A percentile compares a stretch with the other conserved stretches of the same genome.
Evolutionary conservation across 805 yeast species (phyloP).

Genomic region (Candida corydali): DNA sequence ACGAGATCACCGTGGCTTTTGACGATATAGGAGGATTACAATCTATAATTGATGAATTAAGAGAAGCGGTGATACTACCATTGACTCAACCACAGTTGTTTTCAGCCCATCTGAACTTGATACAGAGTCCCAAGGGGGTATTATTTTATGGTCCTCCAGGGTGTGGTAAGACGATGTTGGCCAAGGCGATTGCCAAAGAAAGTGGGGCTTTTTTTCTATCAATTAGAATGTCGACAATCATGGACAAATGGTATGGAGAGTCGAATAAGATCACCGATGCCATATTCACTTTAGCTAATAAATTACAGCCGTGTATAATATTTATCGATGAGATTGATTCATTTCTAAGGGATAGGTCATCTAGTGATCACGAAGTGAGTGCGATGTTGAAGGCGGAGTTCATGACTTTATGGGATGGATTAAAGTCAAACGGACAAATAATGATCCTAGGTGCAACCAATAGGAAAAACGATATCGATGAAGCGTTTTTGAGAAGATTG

Average conservation of each 20-base stretch:
- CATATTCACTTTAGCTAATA: constrained; percentile 81
- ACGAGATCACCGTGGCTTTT: constrained; percentile 73
- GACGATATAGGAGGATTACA: constrained; percentile 89
- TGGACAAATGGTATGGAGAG: constrained; percentile 99
- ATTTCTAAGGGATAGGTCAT: constrained; percentile 78
- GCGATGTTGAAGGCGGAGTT: constrained; percentile 93
- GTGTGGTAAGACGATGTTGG: constrained; percentile 96
- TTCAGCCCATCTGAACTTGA: constrained; percentile 57
- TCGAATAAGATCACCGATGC: constrained; percentile 92
- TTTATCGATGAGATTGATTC: constrained; percentile 97
- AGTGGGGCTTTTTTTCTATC: constrained; percentile 89
- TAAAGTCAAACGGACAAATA: constrained; percentile 70
- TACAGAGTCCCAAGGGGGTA: constrained; percentile 94
- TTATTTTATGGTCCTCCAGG: constrained; percentile 94
- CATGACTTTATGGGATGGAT: constrained; percentile 97
- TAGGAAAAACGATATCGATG: constrained; percentile 85
- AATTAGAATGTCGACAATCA: constrained; percentile 85
- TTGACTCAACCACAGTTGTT: constrained; percentile 70
- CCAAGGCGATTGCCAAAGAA: constrained; percentile 90
- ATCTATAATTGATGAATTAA: constrained; percentile 72
- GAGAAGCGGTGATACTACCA: constrained; percentile 87
- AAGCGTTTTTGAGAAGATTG: constrained; percentile 87
- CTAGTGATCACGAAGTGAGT: constrained; percentile 91
- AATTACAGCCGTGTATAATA: constrained; percentile 89
- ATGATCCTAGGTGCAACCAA: constrained; percentile 94